Conservation (phyloP, 2,329 filamentous ascomycete species). For the Fusarium nisikadoi region DNA sequence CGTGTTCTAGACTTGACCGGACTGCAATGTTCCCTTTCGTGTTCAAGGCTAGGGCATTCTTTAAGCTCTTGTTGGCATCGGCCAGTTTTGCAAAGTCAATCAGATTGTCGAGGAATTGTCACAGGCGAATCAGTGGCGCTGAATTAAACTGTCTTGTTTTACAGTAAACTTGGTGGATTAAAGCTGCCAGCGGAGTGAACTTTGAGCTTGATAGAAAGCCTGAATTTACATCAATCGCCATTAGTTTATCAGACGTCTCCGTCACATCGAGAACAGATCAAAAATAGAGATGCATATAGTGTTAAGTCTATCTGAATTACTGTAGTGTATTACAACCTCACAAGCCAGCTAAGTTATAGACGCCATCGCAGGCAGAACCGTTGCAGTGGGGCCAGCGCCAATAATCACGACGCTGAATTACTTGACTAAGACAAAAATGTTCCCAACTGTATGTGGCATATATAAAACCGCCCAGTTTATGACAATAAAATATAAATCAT, state of each 20-base stretch:
- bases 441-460: too few species aligned
- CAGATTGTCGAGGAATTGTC: fast-evolving
- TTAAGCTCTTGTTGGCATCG: fast-evolving
- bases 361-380: background rate
- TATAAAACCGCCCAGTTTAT: too few species aligned
- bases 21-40: fast-evolving
- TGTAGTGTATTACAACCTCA: too few species aligned
- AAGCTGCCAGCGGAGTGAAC: background rate
- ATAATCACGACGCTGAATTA: too few species aligned
- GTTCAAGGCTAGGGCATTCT: fast-evolving
- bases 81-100: fast-evolving
- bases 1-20: fast-evolving
- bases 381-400: background rate
- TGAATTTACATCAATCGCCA: fast-evolving
- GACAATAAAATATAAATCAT: background rate
- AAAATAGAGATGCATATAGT: fast-evolving
- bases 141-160: background rate
- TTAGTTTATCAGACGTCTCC: fast-evolving
- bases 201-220: fast-evolving
- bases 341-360: background rate
- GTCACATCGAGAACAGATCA: fast-evolving
- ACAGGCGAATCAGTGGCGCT: background rate
- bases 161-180: background rate
- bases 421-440: background rate
- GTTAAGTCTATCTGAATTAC: too few species aligned